A percentile compares a stretch with the other conserved stretches of the same genome.
phyloP scores from a whole-genome alignment of 208 protist species.

The Wallacemonas sp. region DNA sequence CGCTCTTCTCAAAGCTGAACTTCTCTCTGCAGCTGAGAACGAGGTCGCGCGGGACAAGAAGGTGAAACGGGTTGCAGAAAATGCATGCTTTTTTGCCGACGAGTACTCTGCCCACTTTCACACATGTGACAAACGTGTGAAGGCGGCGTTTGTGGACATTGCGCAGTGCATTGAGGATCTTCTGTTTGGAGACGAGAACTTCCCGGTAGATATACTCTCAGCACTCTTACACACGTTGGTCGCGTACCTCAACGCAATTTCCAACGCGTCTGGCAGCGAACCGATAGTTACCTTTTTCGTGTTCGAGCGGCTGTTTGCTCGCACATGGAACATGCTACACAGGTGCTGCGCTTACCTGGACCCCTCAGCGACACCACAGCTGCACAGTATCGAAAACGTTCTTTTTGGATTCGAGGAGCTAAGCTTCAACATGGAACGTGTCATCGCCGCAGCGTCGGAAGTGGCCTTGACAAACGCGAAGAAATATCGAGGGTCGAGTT shows the following conservation, averaged over 20 bases:
- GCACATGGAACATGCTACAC: background rate
- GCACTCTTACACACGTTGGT: background rate
- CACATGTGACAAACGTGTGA: background rate
- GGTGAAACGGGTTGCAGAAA: background rate
- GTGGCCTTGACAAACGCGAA: conserved; percentile 3
- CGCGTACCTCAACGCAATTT: background rate
- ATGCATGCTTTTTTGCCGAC: background rate
- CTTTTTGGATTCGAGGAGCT: conserved; percentile 2
- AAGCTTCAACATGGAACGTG: background rate
- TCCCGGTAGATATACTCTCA: background rate
- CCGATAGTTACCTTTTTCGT: background rate
- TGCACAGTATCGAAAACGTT: background rate
- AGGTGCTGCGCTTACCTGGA: conserved; percentile 1
- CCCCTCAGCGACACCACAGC: background rate
- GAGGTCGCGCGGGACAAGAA: background rate
- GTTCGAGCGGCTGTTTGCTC: background rate
- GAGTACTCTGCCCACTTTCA: background rate
- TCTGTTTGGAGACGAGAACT: background rate
- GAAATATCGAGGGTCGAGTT: background rate
- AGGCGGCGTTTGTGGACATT: background rate
- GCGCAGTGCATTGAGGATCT: background rate
- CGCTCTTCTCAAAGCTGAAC: background rate
- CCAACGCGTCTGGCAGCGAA: background rate
- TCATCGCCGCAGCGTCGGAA: background rate
- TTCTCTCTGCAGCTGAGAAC: background rate